Base-by-base conservation (phyloP, 73 alveolate species). In the Halteria grandinella region DNA sequence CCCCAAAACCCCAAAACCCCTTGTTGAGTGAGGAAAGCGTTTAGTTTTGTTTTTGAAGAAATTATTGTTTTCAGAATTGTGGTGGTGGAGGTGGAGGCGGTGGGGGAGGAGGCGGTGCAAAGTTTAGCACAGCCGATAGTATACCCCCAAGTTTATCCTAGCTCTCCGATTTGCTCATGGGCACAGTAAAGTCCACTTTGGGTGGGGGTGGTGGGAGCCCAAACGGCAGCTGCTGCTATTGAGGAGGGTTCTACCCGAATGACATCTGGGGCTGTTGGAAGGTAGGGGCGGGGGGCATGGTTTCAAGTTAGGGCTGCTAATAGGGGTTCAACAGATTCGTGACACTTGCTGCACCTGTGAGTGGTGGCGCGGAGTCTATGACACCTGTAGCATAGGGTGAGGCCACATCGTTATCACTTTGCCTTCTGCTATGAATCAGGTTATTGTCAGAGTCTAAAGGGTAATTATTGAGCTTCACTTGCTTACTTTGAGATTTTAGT, bases 91-190 rank as follows among this genome's bases (percentile, higher is more conserved):
- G 15, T 10, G 69, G 69, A 14, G 44, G 44, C 51, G 73, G 73
- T 37, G 77, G 77, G n/a, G n/a, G n/a, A 8, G 77, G 77, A n/a
- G 77, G 58, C 17, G 77, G 77, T 10, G 43, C n/a, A 20, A 60
- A 36, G 43, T 37, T 60, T 40, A 60, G 43, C 37, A 44, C 77
- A 11, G 77, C 77, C 14, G 55, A 39, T 1, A 60, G 43, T 5
- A 60, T 60, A 37, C 8, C 20, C 18, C 21, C 43, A 7, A 60
- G 58, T 14, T 60, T 60, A 21, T 60, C 77, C 43, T 60, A 40
- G 47, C 43, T 60, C 29, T 60, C 1, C 2, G 12, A 23, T 49
- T 60, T 60, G 24, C 27, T 59, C 77, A 60, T 60, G n/a, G 6
- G 37, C 77, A 34, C 43, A 25, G 43, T 60, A 60, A 21, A 40